Percentiles rank a stretch among this genome's conserved stretches.
phyloP scores from a whole-genome alignment of 2,329 filamentous ascomycete species.

The Pseudocercospora pini-densiflorae region DNA sequence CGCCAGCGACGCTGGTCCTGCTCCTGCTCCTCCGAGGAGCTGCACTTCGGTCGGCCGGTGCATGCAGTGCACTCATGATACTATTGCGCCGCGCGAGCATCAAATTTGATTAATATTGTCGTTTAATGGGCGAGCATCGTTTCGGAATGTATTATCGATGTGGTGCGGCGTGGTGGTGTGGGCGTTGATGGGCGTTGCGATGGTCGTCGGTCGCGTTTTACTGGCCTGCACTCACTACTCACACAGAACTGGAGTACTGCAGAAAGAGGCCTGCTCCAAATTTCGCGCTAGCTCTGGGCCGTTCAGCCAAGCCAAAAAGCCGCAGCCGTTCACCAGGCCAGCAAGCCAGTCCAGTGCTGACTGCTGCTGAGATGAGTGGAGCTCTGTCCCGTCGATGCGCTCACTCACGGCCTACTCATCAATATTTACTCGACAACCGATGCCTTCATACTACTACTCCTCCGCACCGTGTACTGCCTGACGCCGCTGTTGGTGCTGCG shows the following conservation, averaged over 20 bases:
- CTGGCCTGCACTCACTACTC: neutral
- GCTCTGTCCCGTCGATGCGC: too few relatives aligned
- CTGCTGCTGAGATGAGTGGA: too few relatives aligned
- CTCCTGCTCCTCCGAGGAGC: neutral
- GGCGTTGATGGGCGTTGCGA: neutral
- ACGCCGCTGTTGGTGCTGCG: neutral
- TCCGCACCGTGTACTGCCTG: too few relatives aligned
- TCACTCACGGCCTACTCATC: too few relatives aligned
- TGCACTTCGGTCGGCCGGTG: neutral
- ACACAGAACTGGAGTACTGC: too few relatives aligned
- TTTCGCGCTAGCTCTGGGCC: too few relatives aligned
- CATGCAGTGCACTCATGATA: neutral
- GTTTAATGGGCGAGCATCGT: neutral
- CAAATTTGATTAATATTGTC: neutral
- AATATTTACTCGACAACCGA: too few relatives aligned
- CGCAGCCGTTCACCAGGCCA: too few relatives aligned
- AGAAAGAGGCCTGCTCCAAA: too few relatives aligned
- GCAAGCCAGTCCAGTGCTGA: too few relatives aligned
- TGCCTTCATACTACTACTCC: too few relatives aligned
- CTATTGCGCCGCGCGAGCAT: neutral
- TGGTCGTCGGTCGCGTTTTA: neutral
- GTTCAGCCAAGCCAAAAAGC: neutral
- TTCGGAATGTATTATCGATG: neutral
- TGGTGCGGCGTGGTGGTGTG: neutral
- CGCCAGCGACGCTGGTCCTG: conserved; percentile 3